Evolutionary conservation across 331 rosid species (phyloP).

Genomic region (Quercus phellos): DNA sequence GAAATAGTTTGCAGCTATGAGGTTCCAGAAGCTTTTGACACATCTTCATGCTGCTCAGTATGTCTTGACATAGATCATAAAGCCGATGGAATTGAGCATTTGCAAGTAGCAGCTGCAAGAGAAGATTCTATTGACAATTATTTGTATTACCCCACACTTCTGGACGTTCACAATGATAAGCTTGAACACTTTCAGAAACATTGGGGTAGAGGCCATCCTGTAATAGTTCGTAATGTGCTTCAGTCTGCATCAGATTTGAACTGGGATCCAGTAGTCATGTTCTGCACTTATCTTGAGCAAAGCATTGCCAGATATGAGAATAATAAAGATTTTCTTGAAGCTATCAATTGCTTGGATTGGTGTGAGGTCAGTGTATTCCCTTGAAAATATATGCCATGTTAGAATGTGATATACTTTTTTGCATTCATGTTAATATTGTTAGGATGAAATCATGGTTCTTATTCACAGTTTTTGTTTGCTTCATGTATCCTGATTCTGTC

Average conservation of each 20-base stretch:
- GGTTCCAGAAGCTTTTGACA: constrained; percentile 78
- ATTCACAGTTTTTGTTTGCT: constrained; percentile 4
- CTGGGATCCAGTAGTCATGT: constrained; percentile 89
- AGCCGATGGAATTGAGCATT: constrained; percentile 37
- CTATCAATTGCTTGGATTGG: constrained; percentile 75
- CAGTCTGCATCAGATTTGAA: constrained; percentile 47
- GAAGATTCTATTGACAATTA: constrained; percentile 71
- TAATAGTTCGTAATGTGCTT: constrained; percentile 66
- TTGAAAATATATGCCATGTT: neutral
- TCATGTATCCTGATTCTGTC: neutral
- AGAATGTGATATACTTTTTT: neutral
- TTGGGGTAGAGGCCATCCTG: constrained; percentile 95
- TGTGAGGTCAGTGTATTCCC: constrained; percentile 72
- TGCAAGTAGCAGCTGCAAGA: constrained; percentile 65
- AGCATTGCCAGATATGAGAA: constrained; percentile 69
- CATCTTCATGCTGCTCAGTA: constrained; percentile 57
- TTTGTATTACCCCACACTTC: constrained; percentile 60
- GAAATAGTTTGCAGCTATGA: constrained; percentile 99
- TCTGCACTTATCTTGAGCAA: constrained; percentile 74
- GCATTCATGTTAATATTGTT: neutral
- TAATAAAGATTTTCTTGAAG: constrained; percentile 52
- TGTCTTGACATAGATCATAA: constrained; percentile 55
- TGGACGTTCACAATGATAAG: constrained; percentile 49
- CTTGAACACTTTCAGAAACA: constrained; percentile 95
- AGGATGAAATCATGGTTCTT: neutral